Percentiles rank a stretch among this genome's conserved stretches.
These are phyloP conservation scores for Ophiocordyceps camponoti-saundersi DNA, from an alignment of 2,329 filamentous ascomycete genomes.

Conservation along the genomic window DNA sequence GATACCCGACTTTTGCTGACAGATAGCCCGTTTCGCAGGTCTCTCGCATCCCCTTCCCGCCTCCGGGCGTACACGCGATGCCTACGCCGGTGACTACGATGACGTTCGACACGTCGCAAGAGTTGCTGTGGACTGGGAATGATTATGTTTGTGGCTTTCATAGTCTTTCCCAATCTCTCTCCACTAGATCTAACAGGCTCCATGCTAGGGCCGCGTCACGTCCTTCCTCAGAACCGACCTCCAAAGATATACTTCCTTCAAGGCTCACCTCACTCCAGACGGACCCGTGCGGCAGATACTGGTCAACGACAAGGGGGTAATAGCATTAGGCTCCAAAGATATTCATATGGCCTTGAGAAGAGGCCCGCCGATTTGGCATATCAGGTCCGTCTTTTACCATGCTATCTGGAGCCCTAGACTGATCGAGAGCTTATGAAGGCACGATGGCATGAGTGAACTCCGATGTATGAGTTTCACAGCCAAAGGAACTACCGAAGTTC, in stretches of 20 bases:
- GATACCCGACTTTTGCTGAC: not conserved
- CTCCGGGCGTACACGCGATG: slow-evolving; percentile 52
- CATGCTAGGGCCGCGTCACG: slow-evolving; percentile 58
- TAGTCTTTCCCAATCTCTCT: not conserved
- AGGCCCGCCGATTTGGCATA: slow-evolving; percentile 76
- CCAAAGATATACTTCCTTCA: slow-evolving; percentile 79
- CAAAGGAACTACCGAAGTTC: slow-evolving; percentile 63
- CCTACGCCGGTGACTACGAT: slow-evolving; percentile 61
- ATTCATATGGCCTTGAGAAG: slow-evolving; percentile 78
- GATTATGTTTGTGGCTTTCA: slow-evolving; percentile 48
- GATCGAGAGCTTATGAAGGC: slow-evolving; percentile 21
- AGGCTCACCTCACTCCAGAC: slow-evolving; percentile 56
- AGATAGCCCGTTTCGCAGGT: slow-evolving; percentile 33
- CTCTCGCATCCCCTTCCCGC: slow-evolving; percentile 65
- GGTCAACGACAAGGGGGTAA: slow-evolving; percentile 78
- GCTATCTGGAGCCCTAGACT: not conserved
- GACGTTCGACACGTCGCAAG: slow-evolving; percentile 76
- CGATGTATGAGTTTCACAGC: slow-evolving; percentile 93
- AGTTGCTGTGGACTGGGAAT: slow-evolving; percentile 86
- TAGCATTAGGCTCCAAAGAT: slow-evolving; percentile 68
- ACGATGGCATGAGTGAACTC: slow-evolving; percentile 67
- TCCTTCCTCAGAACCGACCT: slow-evolving; percentile 80
- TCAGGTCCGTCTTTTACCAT: slow-evolving; percentile 34
- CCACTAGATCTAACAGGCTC: slow-evolving; percentile 8
- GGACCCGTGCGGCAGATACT: slow-evolving; percentile 75